Conservation (phyloP, 345 rosid genomes). For the Firmiana major region DNA sequence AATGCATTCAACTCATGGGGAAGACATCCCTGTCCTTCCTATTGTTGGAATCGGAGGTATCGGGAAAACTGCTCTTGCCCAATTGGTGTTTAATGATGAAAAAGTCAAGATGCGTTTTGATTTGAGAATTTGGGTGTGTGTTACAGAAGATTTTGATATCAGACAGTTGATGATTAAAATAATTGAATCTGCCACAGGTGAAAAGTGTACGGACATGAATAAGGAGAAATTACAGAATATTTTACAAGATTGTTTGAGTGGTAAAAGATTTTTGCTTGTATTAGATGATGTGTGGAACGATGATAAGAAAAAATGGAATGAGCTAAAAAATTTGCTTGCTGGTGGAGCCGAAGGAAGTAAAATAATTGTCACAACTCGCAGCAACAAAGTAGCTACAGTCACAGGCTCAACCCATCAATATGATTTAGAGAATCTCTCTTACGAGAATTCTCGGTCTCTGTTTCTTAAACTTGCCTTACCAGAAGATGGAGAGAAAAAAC, state of each 20-base stretch:
- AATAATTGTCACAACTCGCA: constrained; percentile 17
- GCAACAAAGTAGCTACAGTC: background rate
- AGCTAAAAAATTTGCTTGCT: background rate
- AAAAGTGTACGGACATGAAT: background rate
- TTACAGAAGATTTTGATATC: background rate
- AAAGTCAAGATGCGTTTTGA: constrained; percentile 7
- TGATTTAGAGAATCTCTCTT: background rate
- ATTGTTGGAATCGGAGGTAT: no score
- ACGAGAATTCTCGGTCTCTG: background rate
- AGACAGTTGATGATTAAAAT: background rate
- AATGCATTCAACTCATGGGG: background rate
- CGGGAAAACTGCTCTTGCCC: no score
- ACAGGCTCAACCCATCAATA: background rate
- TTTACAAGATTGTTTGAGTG: background rate
- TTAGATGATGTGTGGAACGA: constrained; percentile 18
- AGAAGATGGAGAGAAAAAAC: background rate
- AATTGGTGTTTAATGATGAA: no score
- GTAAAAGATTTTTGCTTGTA: background rate
- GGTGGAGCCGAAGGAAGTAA: background rate
- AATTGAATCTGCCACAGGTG: background rate
- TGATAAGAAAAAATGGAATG: background rate
- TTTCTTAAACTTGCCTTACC: background rate
- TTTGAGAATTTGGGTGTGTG: constrained; percentile 14
- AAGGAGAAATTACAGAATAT: constrained; percentile 5
- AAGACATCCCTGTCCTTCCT: constrained; percentile 15